Conservation (phyloP, 306 rosid genomes). For the Pyrus betulifolia region DNA sequence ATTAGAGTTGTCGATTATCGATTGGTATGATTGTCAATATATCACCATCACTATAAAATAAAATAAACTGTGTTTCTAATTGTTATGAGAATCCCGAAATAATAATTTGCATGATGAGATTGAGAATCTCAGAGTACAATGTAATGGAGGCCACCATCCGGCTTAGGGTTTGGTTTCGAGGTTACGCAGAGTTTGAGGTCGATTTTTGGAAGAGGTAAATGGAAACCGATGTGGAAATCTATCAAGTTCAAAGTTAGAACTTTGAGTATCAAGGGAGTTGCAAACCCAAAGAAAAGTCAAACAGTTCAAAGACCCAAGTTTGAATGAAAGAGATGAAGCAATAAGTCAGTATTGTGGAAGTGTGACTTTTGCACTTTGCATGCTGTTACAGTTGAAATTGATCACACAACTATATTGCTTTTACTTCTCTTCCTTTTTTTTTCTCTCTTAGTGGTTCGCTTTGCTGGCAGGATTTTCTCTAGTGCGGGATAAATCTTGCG, state of each 20-base stretch:
- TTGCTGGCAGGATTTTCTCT: no score
- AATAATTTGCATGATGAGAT: neutral
- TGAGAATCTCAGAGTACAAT: constrained; percentile 26
- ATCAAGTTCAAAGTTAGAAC: constrained; percentile 3
- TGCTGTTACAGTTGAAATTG: neutral
- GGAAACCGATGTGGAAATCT: neutral
- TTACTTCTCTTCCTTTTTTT: neutral
- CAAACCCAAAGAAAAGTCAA: constrained; percentile 27
- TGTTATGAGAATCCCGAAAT: neutral
- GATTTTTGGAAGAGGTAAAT: constrained; percentile 4
- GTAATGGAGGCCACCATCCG: constrained; percentile 6
- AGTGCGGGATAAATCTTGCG: no score
- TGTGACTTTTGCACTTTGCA: neutral
- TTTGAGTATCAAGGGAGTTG: constrained; percentile 21
- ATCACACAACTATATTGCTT: neutral
- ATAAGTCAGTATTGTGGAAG: constrained; percentile 9
- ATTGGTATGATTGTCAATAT: no score
- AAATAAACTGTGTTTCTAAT: no score
- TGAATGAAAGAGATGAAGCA: constrained; percentile 18
- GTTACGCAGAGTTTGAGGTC: constrained; percentile 11
- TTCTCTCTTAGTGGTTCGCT: no score
- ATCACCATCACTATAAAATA: no score
- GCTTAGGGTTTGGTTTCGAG: neutral
- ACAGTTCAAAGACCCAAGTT: constrained; percentile 30
- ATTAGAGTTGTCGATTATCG: no score